Conservation (phyloP, 192 early-diverging fungal genomes). For the Podila epicladia region DNA sequence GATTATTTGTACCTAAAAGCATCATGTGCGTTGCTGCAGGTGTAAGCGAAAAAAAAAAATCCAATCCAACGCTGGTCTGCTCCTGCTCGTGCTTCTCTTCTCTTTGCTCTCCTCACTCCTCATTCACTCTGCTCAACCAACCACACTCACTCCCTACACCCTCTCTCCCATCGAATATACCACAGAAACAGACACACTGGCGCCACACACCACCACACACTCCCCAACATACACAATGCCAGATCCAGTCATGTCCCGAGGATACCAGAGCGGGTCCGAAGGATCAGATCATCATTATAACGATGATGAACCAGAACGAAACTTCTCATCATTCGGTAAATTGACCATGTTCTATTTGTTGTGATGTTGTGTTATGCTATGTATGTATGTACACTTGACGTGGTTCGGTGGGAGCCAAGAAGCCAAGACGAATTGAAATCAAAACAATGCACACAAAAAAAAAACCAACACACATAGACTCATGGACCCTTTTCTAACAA, state of each 20-base stretch:
- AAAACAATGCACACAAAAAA: neutral
- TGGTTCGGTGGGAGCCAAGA: neutral
- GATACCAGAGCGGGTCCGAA: conserved; percentile 4
- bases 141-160: neutral
- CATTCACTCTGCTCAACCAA: neutral
- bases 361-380: too few relatives aligned
- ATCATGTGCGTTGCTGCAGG: neutral
- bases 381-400: too few relatives aligned
- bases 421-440: neutral
- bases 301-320: neutral
- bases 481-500: neutral
- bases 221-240: neutral
- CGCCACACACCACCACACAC: neutral
- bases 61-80: neutral
- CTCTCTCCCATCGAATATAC: neutral
- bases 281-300: conserved; percentile 3
- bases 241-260: conserved; percentile 1
- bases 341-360: neutral
- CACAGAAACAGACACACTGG: neutral
- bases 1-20: neutral
- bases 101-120: conserved; percentile 2
- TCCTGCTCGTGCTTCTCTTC: neutral
- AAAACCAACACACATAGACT: neutral
- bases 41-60: neutral
- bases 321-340: neutral